These are phyloP conservation scores for Entomortierella chlamydospora DNA, from an alignment of 192 early-diverging fungal genomes.

Conservation along the genomic window DNA sequence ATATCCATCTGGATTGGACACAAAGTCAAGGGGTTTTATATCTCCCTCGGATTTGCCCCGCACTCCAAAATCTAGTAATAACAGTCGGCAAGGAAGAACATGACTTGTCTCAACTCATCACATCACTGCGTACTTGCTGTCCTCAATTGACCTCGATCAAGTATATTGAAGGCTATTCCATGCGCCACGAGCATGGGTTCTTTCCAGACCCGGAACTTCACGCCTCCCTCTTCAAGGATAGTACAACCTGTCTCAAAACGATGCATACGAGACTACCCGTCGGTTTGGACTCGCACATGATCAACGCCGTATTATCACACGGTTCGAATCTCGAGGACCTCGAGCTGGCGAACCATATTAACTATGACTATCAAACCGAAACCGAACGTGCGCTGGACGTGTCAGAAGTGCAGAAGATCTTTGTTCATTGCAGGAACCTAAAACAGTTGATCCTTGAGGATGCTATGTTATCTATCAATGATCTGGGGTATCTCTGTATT, in stretches of 20 bases:
- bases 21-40: constrained; percentile 2
- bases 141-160: constrained; percentile 3
- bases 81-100: constrained; percentile 17
- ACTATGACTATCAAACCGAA: neutral
- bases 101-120: neutral
- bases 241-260: neutral
- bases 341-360: neutral
- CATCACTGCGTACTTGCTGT: neutral
- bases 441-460: neutral
- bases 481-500: neutral
- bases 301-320: constrained; percentile 2
- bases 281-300: neutral
- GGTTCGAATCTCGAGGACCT: neutral
- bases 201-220: constrained; percentile 2
- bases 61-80: neutral
- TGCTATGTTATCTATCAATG: neutral
- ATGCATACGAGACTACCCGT: neutral
- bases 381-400: neutral
- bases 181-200: constrained; percentile 8
- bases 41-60: constrained; percentile 5
- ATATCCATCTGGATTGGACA: constrained; percentile 13
- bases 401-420: neutral
- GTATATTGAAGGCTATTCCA: constrained; percentile 10
- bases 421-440: neutral
- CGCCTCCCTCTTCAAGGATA: constrained; percentile 8